A percentile compares a stretch with the other conserved stretches of the same genome.
Conservation (phyloP, 495 filamentous ascomycete species). For the Daldinia vernicosa region DNA sequence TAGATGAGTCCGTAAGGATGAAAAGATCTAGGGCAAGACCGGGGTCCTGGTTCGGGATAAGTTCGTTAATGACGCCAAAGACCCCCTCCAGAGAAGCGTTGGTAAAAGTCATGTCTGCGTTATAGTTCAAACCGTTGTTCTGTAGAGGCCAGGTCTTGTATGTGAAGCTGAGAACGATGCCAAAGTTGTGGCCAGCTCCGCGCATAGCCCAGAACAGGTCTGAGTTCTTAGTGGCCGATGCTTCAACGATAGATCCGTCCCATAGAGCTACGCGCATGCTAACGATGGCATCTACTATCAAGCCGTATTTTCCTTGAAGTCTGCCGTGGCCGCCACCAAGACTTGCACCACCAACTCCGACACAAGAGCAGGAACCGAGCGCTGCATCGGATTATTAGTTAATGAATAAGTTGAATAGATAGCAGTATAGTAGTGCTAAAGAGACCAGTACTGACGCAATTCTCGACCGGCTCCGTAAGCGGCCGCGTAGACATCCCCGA, state of each 20-base stretch:
- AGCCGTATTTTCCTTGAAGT: slow-evolving; percentile 64
- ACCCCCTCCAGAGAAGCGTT: slow-evolving; percentile 14
- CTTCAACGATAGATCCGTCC: slow-evolving; percentile 58
- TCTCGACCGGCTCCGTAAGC: slow-evolving; percentile 7
- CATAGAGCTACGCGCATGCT: slow-evolving; percentile 68
- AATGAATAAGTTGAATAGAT: not conserved
- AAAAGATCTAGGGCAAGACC: slow-evolving; percentile 1
- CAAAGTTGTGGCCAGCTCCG: slow-evolving; percentile 62
- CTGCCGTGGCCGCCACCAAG: slow-evolving; percentile 69
- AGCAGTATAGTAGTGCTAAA: no score
- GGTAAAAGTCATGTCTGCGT: slow-evolving; percentile 19
- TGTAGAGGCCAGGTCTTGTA: slow-evolving; percentile 14
- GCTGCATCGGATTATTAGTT: not conserved
- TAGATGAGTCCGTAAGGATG: not conserved
- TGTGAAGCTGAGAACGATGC: slow-evolving; percentile 45
- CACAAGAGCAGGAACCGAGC: slow-evolving; percentile 46
- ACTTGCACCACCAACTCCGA: slow-evolving; percentile 68
- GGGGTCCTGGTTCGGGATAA: slow-evolving; percentile 2
- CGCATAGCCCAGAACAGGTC: slow-evolving; percentile 63
- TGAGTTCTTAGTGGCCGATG: slow-evolving; percentile 51
- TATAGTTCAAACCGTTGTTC: slow-evolving; percentile 12
- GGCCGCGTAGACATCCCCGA: not conserved
- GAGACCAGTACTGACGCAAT: not conserved
- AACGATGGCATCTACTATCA: slow-evolving; percentile 65
- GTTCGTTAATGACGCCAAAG: slow-evolving; percentile 8